Percentiles rank a stretch among this genome's conserved stretches.
phyloP scores from a whole-genome alignment of 257 asterid species.

The Knoxia roxburghii region DNA sequence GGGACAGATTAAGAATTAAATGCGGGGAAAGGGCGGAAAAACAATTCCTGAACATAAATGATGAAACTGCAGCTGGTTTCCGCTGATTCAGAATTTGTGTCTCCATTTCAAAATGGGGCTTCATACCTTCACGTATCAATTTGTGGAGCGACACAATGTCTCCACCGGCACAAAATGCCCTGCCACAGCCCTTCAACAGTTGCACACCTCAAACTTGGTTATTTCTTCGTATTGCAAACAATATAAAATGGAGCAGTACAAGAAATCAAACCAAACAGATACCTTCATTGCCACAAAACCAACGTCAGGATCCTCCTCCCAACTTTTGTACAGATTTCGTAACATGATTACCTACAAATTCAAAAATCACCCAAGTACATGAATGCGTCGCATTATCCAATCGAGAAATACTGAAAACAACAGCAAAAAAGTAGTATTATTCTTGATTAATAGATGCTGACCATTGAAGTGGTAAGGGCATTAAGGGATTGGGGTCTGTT shows the following conservation, averaged over 20 bases:
- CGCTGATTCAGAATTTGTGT: neutral
- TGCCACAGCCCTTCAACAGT: constrained; percentile 77
- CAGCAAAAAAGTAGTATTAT: too few species aligned
- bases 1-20: too few species aligned
- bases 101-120: too few species aligned
- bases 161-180: constrained; percentile 95
- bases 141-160: constrained; percentile 69
- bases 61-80: neutral
- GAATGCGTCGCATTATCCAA: too few species aligned
- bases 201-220: constrained; percentile 24
- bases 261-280: constrained; percentile 15
- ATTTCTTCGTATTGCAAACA: constrained; percentile 17
- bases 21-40: too few species aligned
- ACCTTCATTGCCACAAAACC: constrained; percentile 82
- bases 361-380: too few species aligned
- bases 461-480: constrained; percentile 70
- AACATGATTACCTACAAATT: constrained; percentile 54
- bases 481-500: constrained; percentile 76
- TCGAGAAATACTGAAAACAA: too few species aligned
- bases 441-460: constrained; percentile 22
- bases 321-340: constrained; percentile 65
- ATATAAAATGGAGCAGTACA: neutral
- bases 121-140: constrained; percentile 52
- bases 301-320: constrained; percentile 80
- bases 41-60: too few species aligned